Conservation (phyloP, 2,329 filamentous ascomycete genomes). For the Byssothecium circinans region DNA sequence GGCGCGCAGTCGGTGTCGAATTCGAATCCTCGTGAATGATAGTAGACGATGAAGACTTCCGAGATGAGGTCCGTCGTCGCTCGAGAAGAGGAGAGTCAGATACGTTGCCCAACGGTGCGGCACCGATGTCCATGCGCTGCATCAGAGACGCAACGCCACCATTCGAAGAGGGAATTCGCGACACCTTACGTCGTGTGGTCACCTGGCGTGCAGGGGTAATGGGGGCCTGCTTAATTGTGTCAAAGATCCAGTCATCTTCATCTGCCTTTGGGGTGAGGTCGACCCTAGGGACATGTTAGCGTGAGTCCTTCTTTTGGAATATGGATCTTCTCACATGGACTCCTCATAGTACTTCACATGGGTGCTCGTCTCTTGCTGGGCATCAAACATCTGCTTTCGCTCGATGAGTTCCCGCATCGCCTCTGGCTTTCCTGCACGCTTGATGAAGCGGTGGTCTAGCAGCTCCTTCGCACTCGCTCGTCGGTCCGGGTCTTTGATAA, state of each 20-base stretch:
- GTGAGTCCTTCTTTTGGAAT: neutral
- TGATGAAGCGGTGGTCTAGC: constrained; percentile 84
- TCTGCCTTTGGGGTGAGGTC: constrained; percentile 68
- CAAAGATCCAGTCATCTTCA: constrained; percentile 91
- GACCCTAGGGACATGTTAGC: constrained; percentile 49
- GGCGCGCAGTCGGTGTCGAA: constrained; percentile 48
- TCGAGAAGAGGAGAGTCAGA: constrained; percentile 41
- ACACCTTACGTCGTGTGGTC: constrained; percentile 46
- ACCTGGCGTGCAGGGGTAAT: constrained; percentile 51
- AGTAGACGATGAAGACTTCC: constrained; percentile 44
- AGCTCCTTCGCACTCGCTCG: constrained; percentile 85
- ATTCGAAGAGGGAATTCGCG: constrained; percentile 48
- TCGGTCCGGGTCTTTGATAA: constrained; percentile 87
- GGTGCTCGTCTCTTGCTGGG: constrained; percentile 63
- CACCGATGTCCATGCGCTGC: constrained; percentile 49
- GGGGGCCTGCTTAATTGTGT: constrained; percentile 78
- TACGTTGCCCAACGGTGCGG: constrained; percentile 45
- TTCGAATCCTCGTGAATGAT: constrained; percentile 39
- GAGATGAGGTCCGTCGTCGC: constrained; percentile 32
- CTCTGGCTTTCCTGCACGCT: constrained; percentile 83
- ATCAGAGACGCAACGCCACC: constrained; percentile 39
- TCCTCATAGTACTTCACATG: constrained; percentile 91
- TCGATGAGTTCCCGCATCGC: constrained; percentile 83
- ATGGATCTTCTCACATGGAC: constrained; percentile 62
- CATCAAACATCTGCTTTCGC: constrained; percentile 80